phyloP scores from a whole-genome alignment of 169 alveolate species.

The Cryptosporidium bovis region DNA sequence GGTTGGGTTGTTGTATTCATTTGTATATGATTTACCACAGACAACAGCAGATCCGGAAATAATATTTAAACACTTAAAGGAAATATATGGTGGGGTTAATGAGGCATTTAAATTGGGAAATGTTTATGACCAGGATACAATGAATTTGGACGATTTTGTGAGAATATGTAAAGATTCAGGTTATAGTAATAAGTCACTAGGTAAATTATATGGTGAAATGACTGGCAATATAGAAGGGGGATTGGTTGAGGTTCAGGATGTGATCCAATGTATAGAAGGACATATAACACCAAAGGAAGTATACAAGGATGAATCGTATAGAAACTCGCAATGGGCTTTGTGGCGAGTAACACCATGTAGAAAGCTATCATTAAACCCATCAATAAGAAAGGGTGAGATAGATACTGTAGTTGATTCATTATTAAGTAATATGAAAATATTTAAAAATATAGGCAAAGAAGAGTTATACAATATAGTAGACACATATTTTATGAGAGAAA shows the following conservation, averaged over 20 bases:
- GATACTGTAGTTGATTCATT: slow-evolving; percentile 20
- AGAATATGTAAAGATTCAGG: slow-evolving; percentile 40
- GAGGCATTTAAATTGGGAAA: slow-evolving; percentile 15
- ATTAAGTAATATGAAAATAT: not conserved
- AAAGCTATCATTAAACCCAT: slow-evolving; percentile 21
- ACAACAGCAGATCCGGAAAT: slow-evolving; percentile 32
- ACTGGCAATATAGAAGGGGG: slow-evolving; percentile 21
- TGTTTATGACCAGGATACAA: slow-evolving; percentile 24
- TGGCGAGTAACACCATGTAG: slow-evolving; percentile 52
- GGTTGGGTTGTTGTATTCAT: slow-evolving; percentile 26
- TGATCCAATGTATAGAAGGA: slow-evolving; percentile 51
- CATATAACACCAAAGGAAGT: slow-evolving; percentile 57
- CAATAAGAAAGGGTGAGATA: slow-evolving; percentile 26
- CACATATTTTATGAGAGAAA: slow-evolving; percentile 57
- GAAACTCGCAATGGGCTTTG: slow-evolving; percentile 61
- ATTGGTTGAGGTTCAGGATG: slow-evolving; percentile 64
- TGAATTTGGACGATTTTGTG: slow-evolving; percentile 12
- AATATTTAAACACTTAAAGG: slow-evolving; percentile 18
- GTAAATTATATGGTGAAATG: slow-evolving; percentile 4
- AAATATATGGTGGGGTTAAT: slow-evolving; percentile 33
- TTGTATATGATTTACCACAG: not conserved
- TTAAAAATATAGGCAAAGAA: slow-evolving; percentile 21
- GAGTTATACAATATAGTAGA: slow-evolving; percentile 30
- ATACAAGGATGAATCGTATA: slow-evolving; percentile 17
- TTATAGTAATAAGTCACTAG: not conserved